Evolutionary conservation across 2,329 filamentous ascomycete genomes (phyloP), one percentile per base, ranked within the genome.

Genomic region (Paraphoma sp.): DNA sequence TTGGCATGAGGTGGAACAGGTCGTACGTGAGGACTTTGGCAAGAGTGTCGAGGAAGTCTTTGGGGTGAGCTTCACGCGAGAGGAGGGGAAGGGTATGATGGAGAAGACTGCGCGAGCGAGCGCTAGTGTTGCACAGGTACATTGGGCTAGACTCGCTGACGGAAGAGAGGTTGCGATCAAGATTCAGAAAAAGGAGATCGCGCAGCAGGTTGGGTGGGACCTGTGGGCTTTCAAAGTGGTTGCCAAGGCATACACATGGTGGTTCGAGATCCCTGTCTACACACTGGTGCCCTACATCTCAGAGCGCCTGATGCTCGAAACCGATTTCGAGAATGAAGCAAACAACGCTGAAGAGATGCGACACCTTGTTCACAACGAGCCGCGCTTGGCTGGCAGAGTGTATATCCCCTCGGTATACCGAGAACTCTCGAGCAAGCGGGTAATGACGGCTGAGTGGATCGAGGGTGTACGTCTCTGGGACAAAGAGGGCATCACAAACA

Each of bases 361-460:
- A 31, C 75, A 83, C 16, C 84, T 97, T 4, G 88, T 98, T 46
- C 84, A 87, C 44, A 82, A 82, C 17, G 95, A 98, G 74, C 87
- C 90, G 18, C 83, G 89, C 28, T 82, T 99, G 36, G 86, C 87
- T 23, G 88, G 87, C 45, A 84, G 92, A 31, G 93, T 98, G 2
- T 97, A 98, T 74, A 89, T 99, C 7, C 95, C 95, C 0, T 85
- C 87, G 40, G 88, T 96, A 9, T 94, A 96, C 74, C 83, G 88
- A 4, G 92, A 97, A 58, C 84, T 97, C 29, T 93, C 87, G 50
- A 93, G 90, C 14, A 90, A 84, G 71, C 86, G 95, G 38, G 88
- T 99, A 47, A 89, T 99, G 81, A 96, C 93, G 0, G 93, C 94
- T 0, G 95, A 99, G 75, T 99, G 95, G 95, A 96, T 99, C 56